Evolutionary conservation across 257 asterid genomes (phyloP), one percentile per base, ranked within the genome.

Genomic region (Solanum arcanum): DNA sequence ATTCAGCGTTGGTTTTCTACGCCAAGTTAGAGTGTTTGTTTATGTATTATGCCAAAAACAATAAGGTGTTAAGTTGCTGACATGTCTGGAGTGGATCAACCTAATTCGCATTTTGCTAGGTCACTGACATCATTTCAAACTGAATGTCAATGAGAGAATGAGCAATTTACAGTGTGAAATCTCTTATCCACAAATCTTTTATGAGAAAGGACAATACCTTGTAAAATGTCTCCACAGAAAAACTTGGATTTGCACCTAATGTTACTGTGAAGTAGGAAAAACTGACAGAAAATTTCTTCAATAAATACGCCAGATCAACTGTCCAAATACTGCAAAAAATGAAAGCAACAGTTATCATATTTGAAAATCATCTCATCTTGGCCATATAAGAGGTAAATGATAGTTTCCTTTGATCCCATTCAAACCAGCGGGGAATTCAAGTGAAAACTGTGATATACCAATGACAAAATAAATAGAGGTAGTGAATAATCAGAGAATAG

Each of bases 201-300:
- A 37, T 74, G 81, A 74, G 81, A 37, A 74, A 37, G 31, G 49
- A 21, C 10, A 37, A 74, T 74, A 74, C 81, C 81, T 74, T 20
- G 95, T 95, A 97, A 92, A 91, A 97, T 59, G 95, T 90, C 98
- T 95, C 99, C 62, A 90, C 96, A 52, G 95, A 94, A 89, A 95
- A 97, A 21, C 92, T 94, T 73, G 99, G 99, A 91, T 97, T 97
- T 82, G 98, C 98, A 91, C 97, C 99, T 88, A 95, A 84, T 60
- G 99, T 97, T 83, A 97, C 98, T 47, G 99, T 97, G 86, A 94
- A 94, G 92, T 97, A 97, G 88, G 95, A 92, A 90, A 97, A 97
- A 52, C 89, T 90, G 76, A 95, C 94, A 66, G 97, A 91, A 93
- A 93, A 97, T 70, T 92, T 97, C 91, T 93, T 98, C 94, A 97